phyloP scores from a whole-genome alignment of 2,329 filamentous ascomycete species.

The Cordyceps javanica region DNA sequence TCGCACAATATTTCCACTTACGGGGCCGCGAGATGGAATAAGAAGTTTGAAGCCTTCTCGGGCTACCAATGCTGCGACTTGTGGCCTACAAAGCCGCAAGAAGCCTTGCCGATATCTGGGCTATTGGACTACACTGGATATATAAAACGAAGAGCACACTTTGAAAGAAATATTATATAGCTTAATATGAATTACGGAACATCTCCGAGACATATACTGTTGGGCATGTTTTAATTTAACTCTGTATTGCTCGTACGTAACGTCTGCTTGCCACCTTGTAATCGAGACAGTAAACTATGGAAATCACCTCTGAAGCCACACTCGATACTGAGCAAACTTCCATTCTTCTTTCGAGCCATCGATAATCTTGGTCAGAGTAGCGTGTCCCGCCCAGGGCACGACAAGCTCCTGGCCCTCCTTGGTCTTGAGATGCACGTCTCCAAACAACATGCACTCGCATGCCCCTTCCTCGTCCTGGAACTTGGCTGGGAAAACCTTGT shows the following conservation, averaged over 20 bases:
- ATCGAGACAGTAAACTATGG: background rate
- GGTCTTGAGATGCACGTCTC: conserved; percentile 23
- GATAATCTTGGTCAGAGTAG: conserved; percentile 21
- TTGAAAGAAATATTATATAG: too few species aligned
- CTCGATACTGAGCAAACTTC: conserved; percentile 28
- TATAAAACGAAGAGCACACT: too few species aligned
- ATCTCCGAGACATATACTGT: too few species aligned
- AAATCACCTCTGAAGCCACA: conserved; percentile 25
- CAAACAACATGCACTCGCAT: conserved; percentile 30
- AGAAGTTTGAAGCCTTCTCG: background rate
- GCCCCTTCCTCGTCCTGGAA: conserved; percentile 23
- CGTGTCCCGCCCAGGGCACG: conserved; percentile 28
- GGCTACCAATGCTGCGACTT: too few species aligned
- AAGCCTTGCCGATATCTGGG: too few species aligned
- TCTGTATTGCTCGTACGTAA: too few species aligned
- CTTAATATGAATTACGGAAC: too few species aligned
- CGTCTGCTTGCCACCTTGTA: too few species aligned
- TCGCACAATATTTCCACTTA: background rate
- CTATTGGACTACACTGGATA: too few species aligned
- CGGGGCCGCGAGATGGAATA: background rate
- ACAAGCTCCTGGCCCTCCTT: conserved; percentile 22
- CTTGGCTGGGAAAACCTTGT: conserved; percentile 35
- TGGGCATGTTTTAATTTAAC: too few species aligned
- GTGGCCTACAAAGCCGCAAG: too few species aligned
- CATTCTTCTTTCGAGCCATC: conserved; percentile 22